These are phyloP conservation scores for Boechera divaricarpa DNA, from an alignment of 345 rosid species.

Conservation along the genomic window DNA sequence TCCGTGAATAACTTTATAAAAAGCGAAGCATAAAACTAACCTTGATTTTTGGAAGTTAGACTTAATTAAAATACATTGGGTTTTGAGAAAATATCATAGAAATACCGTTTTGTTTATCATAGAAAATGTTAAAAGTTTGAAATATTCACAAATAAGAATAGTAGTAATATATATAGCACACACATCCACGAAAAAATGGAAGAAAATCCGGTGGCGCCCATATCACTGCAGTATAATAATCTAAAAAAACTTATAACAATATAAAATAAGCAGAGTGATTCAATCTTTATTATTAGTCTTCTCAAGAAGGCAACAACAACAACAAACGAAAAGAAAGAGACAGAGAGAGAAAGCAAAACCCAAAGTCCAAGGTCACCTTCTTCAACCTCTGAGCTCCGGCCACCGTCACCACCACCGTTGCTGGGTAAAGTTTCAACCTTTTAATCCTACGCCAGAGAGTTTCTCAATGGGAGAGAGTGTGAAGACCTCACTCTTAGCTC, in stretches of 20 bases:
- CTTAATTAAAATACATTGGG: conserved; percentile 29
- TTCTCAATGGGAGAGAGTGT: conserved; percentile 40
- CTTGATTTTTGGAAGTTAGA: conserved; percentile 32
- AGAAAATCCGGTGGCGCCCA: conserved; percentile 51
- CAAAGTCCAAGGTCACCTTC: conserved; percentile 37
- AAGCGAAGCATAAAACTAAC: conserved; percentile 39
- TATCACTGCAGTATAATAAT: conserved; percentile 37
- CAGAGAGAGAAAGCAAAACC: conserved; percentile 31
- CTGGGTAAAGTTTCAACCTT: conserved; percentile 29
- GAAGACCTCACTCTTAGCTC: conserved; percentile 37
- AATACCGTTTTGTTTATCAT: conserved; percentile 14
- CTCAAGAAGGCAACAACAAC: conserved; percentile 36
- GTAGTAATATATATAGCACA: conserved; percentile 21
- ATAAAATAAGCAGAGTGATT: conserved; percentile 19
- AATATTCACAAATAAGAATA: conserved; percentile 6
- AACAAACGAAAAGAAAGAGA: conserved; percentile 40
- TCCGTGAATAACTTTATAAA: conserved; percentile 29
- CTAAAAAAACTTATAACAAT: background rate
- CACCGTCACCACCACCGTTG: conserved; percentile 18
- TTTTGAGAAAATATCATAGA: background rate
- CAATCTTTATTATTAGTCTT: conserved; percentile 31
- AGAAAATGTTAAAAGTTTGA: conserved; percentile 7
- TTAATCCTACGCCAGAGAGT: conserved; percentile 25
- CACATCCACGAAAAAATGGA: conserved; percentile 39
- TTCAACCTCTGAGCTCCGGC: conserved; percentile 36